Conservation (phyloP, 1,284 basidiomycete species). For the Cryptococcus sp. region DNA sequence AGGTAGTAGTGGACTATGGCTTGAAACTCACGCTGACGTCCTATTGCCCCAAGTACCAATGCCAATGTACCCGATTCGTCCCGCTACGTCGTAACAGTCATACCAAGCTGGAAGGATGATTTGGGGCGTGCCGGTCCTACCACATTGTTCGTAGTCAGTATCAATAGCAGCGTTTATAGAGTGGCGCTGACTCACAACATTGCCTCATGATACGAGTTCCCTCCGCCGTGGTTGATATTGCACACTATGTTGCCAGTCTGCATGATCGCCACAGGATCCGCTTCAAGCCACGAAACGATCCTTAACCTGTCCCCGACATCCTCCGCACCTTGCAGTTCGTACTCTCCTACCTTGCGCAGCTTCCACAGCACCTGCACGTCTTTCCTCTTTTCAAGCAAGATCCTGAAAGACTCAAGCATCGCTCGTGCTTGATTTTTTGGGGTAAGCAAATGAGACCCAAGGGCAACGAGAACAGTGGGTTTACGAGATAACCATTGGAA, state of each 20-base stretch:
- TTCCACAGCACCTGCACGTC: constrained; percentile 31
- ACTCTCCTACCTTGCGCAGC: constrained; percentile 10
- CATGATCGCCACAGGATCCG: constrained; percentile 23
- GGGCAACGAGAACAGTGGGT: constrained; percentile 19
- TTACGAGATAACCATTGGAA: constrained; percentile 7
- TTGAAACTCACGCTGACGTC: constrained; percentile 18
- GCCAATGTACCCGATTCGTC: constrained; percentile 17
- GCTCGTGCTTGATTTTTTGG: constrained; percentile 9
- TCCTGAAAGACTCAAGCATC: constrained; percentile 10
- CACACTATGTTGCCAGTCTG: constrained; percentile 24
- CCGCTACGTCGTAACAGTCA: constrained; percentile 30
- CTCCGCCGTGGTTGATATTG: constrained; percentile 31
- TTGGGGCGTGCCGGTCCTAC: constrained; percentile 26
- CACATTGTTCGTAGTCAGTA: no score
- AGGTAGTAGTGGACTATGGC: neutral
- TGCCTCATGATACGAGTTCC: constrained; percentile 37
- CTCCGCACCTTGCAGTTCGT: neutral
- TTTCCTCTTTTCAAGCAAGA: constrained; percentile 14
- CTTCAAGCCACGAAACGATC: constrained; percentile 24
- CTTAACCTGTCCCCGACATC: constrained; percentile 15
- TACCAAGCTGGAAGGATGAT: constrained; percentile 29
- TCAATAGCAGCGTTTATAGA: no score
- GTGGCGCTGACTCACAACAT: constrained; percentile 22
- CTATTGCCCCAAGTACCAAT: constrained; percentile 30
- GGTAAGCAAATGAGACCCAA: constrained; percentile 20